Evolutionary conservation across 306 rosid species (phyloP), one percentile per base, ranked within the genome.

Genomic region (Prunus mume): DNA sequence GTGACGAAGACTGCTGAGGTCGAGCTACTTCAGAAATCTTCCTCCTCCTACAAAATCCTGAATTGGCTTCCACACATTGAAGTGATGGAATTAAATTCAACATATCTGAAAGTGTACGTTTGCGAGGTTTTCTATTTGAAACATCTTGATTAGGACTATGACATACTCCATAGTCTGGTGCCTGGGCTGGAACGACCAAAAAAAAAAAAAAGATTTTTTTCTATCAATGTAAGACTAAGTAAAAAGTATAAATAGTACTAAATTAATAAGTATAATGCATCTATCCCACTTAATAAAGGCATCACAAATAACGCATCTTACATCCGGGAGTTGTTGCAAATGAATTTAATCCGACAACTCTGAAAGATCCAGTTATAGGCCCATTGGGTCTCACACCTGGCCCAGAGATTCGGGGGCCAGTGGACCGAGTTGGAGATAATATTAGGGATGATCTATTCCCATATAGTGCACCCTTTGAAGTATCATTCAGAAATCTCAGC

Each of bases 31-130:
- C 90, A 25, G 85, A 91, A 71, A 83, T 71, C 79, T 86, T 92
- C 82, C 90, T 88, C 83, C 89, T 92, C 85, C 92, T 91, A 78
- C 71, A 74, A 68, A 77, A 67, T 76, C 83, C 92, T 46, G 69
- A 70, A 79, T 66, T 74, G 56, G 77, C 86, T 71, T 83, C 87
- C 49, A 88, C 76, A 81, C 80, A 87, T 81, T 91, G 91, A 78
- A 96, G 93, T 46, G 98, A 89, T 70, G 99, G 99, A 77, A 96
- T 89, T 79, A 87, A 85, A 74, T 68, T 79, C 86, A 96, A 81
- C 91, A 96, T 82, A 78, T 91, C 93, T 54, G 90, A 86, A 80
- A 91, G 85, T 15, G 97, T 87, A 76, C 97, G 90, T 75, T 96
- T 96, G 55, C 87, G 87, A 80, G 86, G 85, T 76, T 82, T 86